Evolutionary conservation across 805 yeast species (phyloP), one percentile per base, ranked within the genome.

Genomic region (Pichia heedii): DNA sequence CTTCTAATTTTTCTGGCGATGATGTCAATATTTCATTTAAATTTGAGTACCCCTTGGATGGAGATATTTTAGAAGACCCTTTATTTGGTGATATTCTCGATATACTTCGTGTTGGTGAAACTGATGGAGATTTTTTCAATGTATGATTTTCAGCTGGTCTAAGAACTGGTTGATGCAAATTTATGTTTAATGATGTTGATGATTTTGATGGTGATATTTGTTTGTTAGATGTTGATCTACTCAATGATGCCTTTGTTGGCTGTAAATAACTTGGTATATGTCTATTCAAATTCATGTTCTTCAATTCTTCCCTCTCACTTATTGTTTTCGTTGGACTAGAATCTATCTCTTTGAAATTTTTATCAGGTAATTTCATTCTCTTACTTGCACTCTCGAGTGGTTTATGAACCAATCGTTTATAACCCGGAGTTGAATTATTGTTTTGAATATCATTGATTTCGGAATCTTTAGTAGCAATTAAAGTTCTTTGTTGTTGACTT

Each of bases 261-360:
- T 47, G 40, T 24, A 54, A 41, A 40, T 54, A 54, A 3, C 50
- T 47, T 16, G 57, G 57, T 8, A 49, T 33, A n/a, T 33, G 39
- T 33, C 11, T 42, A 34, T 36, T 21, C 12, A 37, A 36, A 34
- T 40, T 21, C 7, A 21, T 26, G 4, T 51, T 52, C 46, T 52
- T 50, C 20, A 56, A 46, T 24, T 47, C 46, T 20, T 53, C 47
- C 30, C 53, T 56, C 34, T 57, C 60, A 13, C 41, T 47, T 10
- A 49, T 46, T 4, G 60, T 45, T 40, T 56, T 53, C 5, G 65
- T 60, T 3, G 65, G 65, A 41, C 62, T 57, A 9, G 58, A 58
- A 29, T 48, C 40, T 4, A 56, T 46, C 42, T 61, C 66, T 39
- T 51, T 57, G 44, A 51, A 58, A 16, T 50, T 48, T 16, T 4